A percentile compares a stretch with the other conserved stretches of the same genome.
Conservation (phyloP, 2,329 filamentous ascomycete species). For the Blumeria hordei region DNA sequence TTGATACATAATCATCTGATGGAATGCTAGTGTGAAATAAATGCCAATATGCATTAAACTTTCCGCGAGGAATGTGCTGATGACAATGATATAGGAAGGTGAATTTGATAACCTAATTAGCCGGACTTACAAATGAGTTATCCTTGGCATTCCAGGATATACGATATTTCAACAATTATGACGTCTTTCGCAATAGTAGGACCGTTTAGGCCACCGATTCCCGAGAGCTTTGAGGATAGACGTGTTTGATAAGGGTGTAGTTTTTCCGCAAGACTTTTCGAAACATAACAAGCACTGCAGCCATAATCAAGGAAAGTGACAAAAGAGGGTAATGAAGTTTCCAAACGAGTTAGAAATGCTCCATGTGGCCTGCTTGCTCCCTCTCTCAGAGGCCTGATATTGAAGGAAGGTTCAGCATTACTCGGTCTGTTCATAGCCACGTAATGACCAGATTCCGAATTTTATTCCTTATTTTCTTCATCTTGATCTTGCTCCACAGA, state of each 20-base stretch:
- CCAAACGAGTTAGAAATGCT: neutral
- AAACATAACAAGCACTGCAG: neutral
- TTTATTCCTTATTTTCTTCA: neutral
- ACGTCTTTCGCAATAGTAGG: neutral
- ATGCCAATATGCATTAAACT: no score
- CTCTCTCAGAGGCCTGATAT: neutral
- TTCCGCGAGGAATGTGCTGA: no score
- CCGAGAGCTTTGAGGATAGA: neutral
- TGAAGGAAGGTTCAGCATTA: neutral
- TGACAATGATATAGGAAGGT: no score
- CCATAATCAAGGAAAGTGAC: neutral
- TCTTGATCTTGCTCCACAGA: neutral
- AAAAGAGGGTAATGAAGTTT: neutral
- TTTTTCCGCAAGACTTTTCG: slow-evolving; percentile 2
- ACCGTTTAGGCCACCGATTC: neutral
- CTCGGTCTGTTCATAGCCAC: neutral
- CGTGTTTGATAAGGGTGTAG: neutral
- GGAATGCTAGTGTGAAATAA: no score
- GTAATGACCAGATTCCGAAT: neutral
- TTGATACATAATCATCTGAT: no score
- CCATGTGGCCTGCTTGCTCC: neutral
- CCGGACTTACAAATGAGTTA: no score
- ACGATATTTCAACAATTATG: no score
- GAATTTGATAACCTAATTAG: no score
- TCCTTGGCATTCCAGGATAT: no score